Evolutionary conservation across 345 rosid species (phyloP), one percentile per base, ranked within the genome.

Genomic region (Gynandropsis gynandra): DNA sequence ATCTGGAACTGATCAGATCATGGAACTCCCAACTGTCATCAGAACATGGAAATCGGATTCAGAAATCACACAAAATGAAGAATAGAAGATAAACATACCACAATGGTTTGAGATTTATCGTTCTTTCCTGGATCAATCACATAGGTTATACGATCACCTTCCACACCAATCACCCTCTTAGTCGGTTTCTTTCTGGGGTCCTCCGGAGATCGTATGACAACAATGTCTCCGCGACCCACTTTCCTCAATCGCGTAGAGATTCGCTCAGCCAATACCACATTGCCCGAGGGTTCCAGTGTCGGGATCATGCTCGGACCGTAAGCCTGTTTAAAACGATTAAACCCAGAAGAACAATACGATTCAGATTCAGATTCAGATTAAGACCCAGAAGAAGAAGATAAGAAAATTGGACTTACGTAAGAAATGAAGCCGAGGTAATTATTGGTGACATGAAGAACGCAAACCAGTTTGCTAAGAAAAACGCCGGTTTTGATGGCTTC

Each of bases 261-360:
- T 41, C 77, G 65, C 67, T 88, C 95, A 8, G 69, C 84, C 46
- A 85, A 40, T 38, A 77, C 20, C 4, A 79, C 4, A 45, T 76
- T 70, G 1, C 86, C 86, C 0, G 76, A 67, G 35, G 74, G 44
- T 58, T 53, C 69, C 16, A 88, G 21, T 12, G 89, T 82, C 0
- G 87, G 97, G 5, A 63, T 61, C 95, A 84, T 88, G 70, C 92
- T 84, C 54, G 97, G 92, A 32, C 97, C 95, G 12, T 49, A 61
- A 8, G 72, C 34, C 88, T 84, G 63, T 60, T 42, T 40, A 47
- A 18, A 41, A 35, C 17, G 16, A 44, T 29, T 9, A 13, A 47
- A 43, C 24, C 29, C 17, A 4, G 31, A 47, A 27, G 40, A 44
- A 40, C 5, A 32, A 50, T 17, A 31, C 7, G 8, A 5, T 29